phyloP scores from a whole-genome alignment of 495 filamentous ascomycete species.

The Annulohypoxylon moriforme region DNA sequence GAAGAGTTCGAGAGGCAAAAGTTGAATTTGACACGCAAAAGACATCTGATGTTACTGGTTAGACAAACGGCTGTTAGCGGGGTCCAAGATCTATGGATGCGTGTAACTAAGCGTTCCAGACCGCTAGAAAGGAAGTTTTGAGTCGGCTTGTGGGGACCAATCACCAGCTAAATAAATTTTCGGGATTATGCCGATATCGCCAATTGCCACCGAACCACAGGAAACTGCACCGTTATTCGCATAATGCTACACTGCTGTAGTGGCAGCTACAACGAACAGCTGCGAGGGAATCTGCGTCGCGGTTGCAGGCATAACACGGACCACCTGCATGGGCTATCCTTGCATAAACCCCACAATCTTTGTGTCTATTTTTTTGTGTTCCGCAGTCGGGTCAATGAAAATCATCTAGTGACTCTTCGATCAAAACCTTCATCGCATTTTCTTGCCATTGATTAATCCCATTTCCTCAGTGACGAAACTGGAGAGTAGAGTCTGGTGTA shows the following conservation, averaged over 20 bases:
- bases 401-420: slow-evolving; percentile 34
- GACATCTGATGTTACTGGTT: not conserved
- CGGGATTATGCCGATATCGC: slow-evolving; percentile 41
- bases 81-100: not conserved
- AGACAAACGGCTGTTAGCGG: too few relatives aligned
- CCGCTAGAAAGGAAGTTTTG: slow-evolving; percentile 19
- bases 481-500: slow-evolving; percentile 25
- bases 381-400: slow-evolving; percentile 38
- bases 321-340: slow-evolving; percentile 17
- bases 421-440: slow-evolving; percentile 25
- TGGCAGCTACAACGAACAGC: slow-evolving; percentile 11
- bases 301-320: slow-evolving; percentile 16
- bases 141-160: slow-evolving; percentile 34
- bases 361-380: slow-evolving; percentile 42
- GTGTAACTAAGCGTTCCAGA: slow-evolving; percentile 24
- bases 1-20: not conserved
- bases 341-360: slow-evolving; percentile 52
- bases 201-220: slow-evolving; percentile 35
- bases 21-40: not conserved
- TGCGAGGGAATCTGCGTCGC: not conserved
- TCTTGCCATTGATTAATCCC: slow-evolving; percentile 38
- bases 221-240: slow-evolving; percentile 4
- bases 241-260: not conserved
- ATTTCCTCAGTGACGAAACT: slow-evolving; percentile 16
- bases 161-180: slow-evolving; percentile 31